phyloP scores from a whole-genome alignment of 495 filamentous ascomycete genomes.

The Penicillium macrosclerotiorum region DNA sequence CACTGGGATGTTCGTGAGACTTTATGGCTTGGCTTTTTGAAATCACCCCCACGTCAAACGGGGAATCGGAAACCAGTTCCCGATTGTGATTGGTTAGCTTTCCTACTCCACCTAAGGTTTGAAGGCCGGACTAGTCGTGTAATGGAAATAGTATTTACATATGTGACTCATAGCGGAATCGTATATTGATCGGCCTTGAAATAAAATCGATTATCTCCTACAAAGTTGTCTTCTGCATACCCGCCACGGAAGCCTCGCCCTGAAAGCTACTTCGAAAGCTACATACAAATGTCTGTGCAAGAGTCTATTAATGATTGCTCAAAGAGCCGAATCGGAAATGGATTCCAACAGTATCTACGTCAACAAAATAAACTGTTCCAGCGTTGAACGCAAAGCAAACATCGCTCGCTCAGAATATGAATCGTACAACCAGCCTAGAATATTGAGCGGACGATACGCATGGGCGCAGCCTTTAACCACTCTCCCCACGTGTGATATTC shows the following conservation, averaged over 20 bases:
- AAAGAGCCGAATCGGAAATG: no score
- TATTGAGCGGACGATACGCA: conserved; percentile 27
- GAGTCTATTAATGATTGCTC: no score
- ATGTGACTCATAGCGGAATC: background rate
- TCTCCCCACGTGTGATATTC: conserved; percentile 27
- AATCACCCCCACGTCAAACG: conserved; percentile 7
- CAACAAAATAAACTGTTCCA: no score
- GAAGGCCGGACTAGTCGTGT: background rate
- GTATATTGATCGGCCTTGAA: background rate
- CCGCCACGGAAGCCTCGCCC: no score
- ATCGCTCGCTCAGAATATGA: background rate
- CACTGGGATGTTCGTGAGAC: background rate
- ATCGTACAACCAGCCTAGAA: conserved; percentile 32
- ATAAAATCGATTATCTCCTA: background rate
- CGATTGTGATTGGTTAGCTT: conserved; percentile 12
- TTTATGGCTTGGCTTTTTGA: conserved; percentile 1
- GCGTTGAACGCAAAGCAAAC: no score
- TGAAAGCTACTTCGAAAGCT: no score
- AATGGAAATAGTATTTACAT: background rate
- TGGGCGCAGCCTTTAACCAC: conserved; percentile 26
- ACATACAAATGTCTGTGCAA: no score
- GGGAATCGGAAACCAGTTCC: conserved; percentile 17
- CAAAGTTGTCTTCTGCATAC: background rate
- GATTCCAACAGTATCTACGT: no score
- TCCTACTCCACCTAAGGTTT: background rate